Base-by-base conservation (phyloP, 2,329 filamentous ascomycete genomes). In the Aureobasidium pullulans region DNA sequence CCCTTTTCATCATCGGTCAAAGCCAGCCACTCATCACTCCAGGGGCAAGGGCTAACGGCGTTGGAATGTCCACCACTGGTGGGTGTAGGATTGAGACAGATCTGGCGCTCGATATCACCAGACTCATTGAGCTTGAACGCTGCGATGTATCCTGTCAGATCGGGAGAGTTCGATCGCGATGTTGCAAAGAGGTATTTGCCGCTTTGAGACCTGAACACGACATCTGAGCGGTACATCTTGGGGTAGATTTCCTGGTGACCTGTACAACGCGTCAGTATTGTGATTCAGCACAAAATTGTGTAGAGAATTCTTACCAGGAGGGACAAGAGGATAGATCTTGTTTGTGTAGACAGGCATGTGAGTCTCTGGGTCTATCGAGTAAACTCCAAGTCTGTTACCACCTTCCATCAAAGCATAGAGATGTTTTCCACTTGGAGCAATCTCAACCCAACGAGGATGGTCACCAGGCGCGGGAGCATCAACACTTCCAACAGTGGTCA, bases 41-140 rank as follows among this genome's bases (percentile, higher is more conserved):
- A 95, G 61, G 88, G 86, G 69, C 88, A 90, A 1, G 90, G 90
- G 60, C 84, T 82, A n/a, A 95, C 88, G 0, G 90, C 90, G 69
- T 96, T 96, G 62, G 87, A 91, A 73, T 96, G 90, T 0, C 90
- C 90, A 47, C 90, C 90, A 69, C 88, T 92, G 2, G 89, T 95
- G 2, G 89, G 88, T 2, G 90, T 96, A 0, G 90, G 89, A 68
- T 90, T 89, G 50, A 95, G 78, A 69, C 84, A 90, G 50, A 95
- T 82, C 77, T 94, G 90, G 44, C 80, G 75, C 77, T 92, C 87
- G 60, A 96, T 86, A 63, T 82, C 82, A 1, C 90, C 90, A 40
- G 78, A 80, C 1, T 83, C 79, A 2, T 80, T 79, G 49, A 96
- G 81, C 67, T 82, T 83, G 75, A 95, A 95, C 1, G 87, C 90